Evolutionary conservation across 1,284 basidiomycete species (phyloP), one percentile per base, ranked within the genome.

Genomic region (Trichosporon faecale): DNA sequence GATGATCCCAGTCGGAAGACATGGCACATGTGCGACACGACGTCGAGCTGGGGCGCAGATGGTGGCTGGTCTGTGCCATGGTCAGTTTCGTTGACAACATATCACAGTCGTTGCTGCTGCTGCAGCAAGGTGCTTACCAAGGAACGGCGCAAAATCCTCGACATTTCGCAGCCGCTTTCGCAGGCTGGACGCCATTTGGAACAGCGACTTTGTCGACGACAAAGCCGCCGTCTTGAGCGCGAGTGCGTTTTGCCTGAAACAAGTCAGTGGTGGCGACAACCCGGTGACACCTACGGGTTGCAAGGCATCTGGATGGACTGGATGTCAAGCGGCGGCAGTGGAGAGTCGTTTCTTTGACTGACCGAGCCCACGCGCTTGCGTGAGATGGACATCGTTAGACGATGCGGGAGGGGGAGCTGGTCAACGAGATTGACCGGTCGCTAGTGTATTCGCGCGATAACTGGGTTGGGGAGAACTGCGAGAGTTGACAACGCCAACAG

Each of bases 11-110:
- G 88, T 44, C 94, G 91, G 84, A 99, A 92, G 80, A 92, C 90
- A 80, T 95, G 93, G 90, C 95, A 95, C 65, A 98, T 89, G 83
- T 95, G 93, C 55, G 92, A 91, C 76, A 99, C 96, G 37, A 83
- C 79, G 64, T 83, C 81, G 79, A 87, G 77, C 79, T 83, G 75
- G 73, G 80, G 76, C 16, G 78, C 80, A 33, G 66, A 65, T 8
- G 72, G 57, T 37, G 81, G 82, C 77, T 79, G 77, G 66, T 82
- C 83, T 84, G 73, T 11, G 31, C 55, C 57, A 61, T 61, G 29
- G 57, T 61, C 57, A 61, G 57, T 37, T 33, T 55, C 23, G 25
- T 14, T 27, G 52, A 12, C 23, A 16, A 57, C 52, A 27, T 27
- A 14, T 16, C n/a, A 23, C 29, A 27, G 25, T 33, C 9, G 29